A percentile compares a stretch with the other conserved stretches of the same genome.
These are phyloP conservation scores for Penicillium simplicissimum DNA, from an alignment of 495 filamentous ascomycete species.

Conservation along the genomic window DNA sequence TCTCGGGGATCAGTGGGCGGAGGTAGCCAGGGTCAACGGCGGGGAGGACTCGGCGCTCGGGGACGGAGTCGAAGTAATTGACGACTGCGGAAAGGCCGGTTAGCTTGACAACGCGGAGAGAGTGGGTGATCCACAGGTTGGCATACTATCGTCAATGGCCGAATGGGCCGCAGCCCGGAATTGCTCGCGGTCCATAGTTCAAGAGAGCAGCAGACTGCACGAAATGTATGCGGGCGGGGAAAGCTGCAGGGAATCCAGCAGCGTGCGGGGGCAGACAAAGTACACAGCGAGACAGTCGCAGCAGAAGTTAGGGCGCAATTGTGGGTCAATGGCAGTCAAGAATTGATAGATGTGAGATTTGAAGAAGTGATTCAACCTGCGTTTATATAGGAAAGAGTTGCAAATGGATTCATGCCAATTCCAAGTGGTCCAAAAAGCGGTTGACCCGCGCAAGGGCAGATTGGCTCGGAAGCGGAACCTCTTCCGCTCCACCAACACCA, in stretches of 20 bases:
- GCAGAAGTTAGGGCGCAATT: background rate
- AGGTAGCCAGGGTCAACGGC: slow-evolving; percentile 86
- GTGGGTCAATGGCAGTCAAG: background rate
- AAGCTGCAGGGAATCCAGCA: background rate
- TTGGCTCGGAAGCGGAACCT: background rate
- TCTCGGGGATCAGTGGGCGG: slow-evolving; percentile 70
- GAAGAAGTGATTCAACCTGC: background rate
- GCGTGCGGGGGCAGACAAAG: background rate
- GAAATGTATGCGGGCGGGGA: slow-evolving; percentile 1
- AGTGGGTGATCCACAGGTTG: background rate
- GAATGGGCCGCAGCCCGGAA: slow-evolving; percentile 81
- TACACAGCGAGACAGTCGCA: background rate
- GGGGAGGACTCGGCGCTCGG: slow-evolving; percentile 70
- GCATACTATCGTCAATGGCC: slow-evolving; percentile 81
- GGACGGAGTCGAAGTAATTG: slow-evolving; percentile 77
- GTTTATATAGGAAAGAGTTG: background rate
- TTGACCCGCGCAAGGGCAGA: background rate
- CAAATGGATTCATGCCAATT: background rate
- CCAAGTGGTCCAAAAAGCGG: background rate
- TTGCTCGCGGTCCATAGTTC: slow-evolving; percentile 74
- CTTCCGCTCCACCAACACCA: background rate
- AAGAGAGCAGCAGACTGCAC: background rate
- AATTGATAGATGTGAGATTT: background rate
- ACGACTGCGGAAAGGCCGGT: slow-evolving; percentile 56
- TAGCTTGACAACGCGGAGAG: background rate